Base-by-base conservation (phyloP, 495 filamentous ascomycete species). In the Pseudomonodictys pantanalensis region DNA sequence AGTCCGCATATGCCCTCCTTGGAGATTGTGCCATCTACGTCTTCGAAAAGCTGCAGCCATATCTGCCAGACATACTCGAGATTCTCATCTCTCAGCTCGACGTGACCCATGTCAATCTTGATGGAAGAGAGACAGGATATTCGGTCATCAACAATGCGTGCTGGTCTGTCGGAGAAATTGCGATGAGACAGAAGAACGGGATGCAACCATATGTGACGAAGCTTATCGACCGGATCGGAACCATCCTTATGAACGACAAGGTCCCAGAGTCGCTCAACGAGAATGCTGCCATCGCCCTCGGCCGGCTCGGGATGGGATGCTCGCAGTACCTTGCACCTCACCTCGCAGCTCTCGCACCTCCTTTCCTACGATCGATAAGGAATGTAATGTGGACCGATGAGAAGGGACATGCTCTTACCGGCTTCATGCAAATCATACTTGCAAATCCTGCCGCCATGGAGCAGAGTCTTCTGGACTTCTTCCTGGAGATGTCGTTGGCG, bases 21-120 rank as follows among this genome's bases (percentile, higher is more conserved):
- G 93, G 93, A 30, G 93, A 99, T 73, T 96, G 93, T 70, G 89
- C 95, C 0, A 97, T 96, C 68, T 95, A 91, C 68, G 90, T 96
- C 52, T 97, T 92, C 74, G 80, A 83, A 2, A 89, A 93, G 65
- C 74, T 99, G 41, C 85, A 86, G 64, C 81, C 83, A 7, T 89
- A 83, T 68, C 75, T 97, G 25, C 81, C 85, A 2, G 79, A 71
- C 33, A 77, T 97, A 42, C 74, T 95, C 69, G 87, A 91, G 2
- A 80, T 89, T 8, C 76, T 97, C n/a, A 81, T 95, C 65, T 81
- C 85, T 55, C 91, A 96, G 64, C 78, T 99, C 29, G 91, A 97
- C 66, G 75, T 97, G 42, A 87, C 90, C 55, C 75, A 82, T 46
- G 83, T 90, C 43, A 73, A 83, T 6, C 84, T 89, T 49, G 86